A percentile compares a stretch with the other conserved stretches of the same genome.
phyloP scores from a whole-genome alignment of 2,329 filamentous ascomycete species.

The Diplodia intermedia region DNA sequence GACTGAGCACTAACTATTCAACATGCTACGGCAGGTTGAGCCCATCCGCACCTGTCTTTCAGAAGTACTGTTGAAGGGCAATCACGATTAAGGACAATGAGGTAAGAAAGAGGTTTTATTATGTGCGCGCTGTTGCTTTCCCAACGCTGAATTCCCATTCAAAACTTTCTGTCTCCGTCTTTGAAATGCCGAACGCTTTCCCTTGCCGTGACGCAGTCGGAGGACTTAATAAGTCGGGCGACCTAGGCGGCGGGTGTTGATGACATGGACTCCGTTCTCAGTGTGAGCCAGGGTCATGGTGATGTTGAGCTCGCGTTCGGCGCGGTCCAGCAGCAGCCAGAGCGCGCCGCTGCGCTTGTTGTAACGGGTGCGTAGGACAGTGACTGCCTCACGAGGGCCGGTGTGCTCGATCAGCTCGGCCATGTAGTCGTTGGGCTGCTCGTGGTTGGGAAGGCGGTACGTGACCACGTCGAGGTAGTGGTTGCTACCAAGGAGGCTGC shows the following conservation, averaged over 20 bases:
- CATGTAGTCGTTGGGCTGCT: constrained; percentile 9
- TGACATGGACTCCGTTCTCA: neutral
- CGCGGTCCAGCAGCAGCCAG: constrained; percentile 17
- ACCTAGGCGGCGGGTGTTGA: constrained; percentile 19
- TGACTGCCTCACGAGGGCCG: neutral
- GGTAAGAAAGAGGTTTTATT: neutral
- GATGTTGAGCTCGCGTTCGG: constrained; percentile 21
- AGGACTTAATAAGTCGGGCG: neutral
- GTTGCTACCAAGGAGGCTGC: constrained; percentile 18
- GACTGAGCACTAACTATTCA: too few species aligned
- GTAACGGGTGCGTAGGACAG: neutral
- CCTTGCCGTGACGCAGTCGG: neutral
- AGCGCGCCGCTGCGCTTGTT: constrained; percentile 9
- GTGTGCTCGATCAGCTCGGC: constrained; percentile 24
- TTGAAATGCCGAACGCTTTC: neutral
- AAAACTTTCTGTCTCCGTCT: neutral
- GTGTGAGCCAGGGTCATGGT: neutral
- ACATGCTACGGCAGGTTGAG: too few species aligned
- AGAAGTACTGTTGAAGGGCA: too few species aligned
- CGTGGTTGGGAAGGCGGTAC: neutral
- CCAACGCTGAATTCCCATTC: neutral
- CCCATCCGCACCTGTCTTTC: too few species aligned
- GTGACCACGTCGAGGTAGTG: constrained; percentile 20
- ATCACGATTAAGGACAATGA: too few species aligned
- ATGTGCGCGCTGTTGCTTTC: neutral